Base-by-base conservation (phyloP, 169 alveolate genomes). In the Eimeria necatrix region DNA sequence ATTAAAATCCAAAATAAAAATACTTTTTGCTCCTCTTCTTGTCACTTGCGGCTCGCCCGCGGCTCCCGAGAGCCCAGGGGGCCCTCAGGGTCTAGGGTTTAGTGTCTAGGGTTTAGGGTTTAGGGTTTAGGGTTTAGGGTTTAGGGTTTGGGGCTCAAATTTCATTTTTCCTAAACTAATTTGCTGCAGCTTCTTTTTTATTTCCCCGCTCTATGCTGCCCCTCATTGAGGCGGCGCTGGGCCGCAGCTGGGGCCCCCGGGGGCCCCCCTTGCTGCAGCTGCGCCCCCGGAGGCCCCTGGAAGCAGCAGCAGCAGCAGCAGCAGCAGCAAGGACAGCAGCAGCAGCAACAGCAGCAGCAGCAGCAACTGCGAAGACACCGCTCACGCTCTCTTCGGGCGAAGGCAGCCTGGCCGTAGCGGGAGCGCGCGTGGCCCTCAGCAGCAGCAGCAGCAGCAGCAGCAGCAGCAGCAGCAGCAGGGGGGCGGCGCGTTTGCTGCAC, bases 381-480 rank as follows among this genome's bases (percentile, higher is more conserved):
- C 68, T 3, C 20, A 10, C 20, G 68, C 68, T 18, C 68, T 0
- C 41, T 32, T 32, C 41, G 41, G 41, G 41, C 41, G 41, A 32
- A 0, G 41, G 41, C 41, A 32, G 41, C 41, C 41, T 32, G 41
- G 41, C 41, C 41, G 41, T 2, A 32, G 41, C 2, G 41, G 41
- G 41, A 32, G 41, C 41, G 41, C 2, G 41, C 20, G 2, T 56
- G 68, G 41, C 32, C 78, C 0, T 10, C 78, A 68, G 78, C 78
- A 68, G 78, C 78, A 68, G 41, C 78, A 68, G 78, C 78, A 73
- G 85, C 85, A 22, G 85, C 53, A 41, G 53, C 85, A 73, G 53
- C 85, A 68, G 78, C 78, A 73, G 85, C 85, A 22, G 85, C 53
- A 41, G 53, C 85, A 73, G 53, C 85, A 73, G 53, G 53, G 7